A percentile compares a stretch with the other conserved stretches of the same genome.
phyloP scores from a whole-genome alignment of 305 asterid genomes.

The Fraxinus latifolia region DNA sequence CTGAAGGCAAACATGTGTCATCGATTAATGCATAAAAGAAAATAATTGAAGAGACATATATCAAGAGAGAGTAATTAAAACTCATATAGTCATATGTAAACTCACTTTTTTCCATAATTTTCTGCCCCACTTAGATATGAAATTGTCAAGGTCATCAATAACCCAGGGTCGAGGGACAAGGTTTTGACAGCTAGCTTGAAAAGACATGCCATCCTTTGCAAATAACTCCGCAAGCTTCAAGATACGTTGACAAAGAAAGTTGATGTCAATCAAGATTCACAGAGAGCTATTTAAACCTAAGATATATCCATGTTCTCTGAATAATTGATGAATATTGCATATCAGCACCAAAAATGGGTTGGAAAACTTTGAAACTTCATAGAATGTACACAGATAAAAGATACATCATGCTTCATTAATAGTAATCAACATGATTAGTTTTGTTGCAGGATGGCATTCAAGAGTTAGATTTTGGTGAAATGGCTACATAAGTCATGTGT shows the following conservation, averaged over 20 bases:
- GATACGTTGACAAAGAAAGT: constrained; percentile 16
- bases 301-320: background rate
- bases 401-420: background rate
- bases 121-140: constrained; percentile 61
- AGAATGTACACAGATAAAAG: background rate
- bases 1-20: constrained; percentile 21
- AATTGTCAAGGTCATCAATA: constrained; percentile 76
- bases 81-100: background rate
- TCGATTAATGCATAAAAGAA: constrained; percentile 6
- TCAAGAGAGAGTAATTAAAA: background rate
- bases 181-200: constrained; percentile 87
- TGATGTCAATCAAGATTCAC: constrained; percentile 13
- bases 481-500: background rate
- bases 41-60: constrained; percentile 11
- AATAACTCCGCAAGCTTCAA: constrained; percentile 89
- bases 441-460: background rate
- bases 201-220: constrained; percentile 89
- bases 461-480: background rate
- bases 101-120: constrained; percentile 75
- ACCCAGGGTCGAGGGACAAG: constrained; percentile 95
- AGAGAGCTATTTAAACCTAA: constrained; percentile 14
- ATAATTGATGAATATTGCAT: constrained; percentile 7
- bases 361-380: constrained; percentile 16
- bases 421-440: background rate
- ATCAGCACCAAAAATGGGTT: background rate